A percentile compares a stretch with the other conserved stretches of the same genome.
phyloP scores from a whole-genome alignment of 345 rosid genomes.

The Laguncularia racemosa region DNA sequence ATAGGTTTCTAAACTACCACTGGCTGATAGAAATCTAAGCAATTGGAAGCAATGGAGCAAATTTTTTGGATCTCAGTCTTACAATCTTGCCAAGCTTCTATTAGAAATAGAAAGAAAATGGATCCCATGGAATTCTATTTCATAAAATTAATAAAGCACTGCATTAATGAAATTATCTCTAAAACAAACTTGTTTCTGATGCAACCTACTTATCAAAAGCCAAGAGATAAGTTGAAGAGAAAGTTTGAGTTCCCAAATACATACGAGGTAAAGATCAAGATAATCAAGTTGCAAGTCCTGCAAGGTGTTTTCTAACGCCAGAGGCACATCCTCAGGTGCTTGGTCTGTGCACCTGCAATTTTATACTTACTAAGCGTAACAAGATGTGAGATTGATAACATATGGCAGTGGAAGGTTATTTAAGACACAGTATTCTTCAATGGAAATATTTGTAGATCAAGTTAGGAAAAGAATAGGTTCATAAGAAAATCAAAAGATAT shows the following conservation, averaged over 20 bases:
- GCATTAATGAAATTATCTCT: no score
- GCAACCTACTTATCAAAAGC: not conserved
- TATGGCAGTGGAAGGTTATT: not conserved
- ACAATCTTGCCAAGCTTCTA: no score
- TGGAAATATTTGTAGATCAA: not conserved
- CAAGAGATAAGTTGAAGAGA: not conserved
- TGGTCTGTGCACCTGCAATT: constrained; percentile 43
- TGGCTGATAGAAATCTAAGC: no score
- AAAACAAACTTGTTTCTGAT: no score
- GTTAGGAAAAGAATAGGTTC: not conserved
- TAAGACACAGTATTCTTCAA: no score
- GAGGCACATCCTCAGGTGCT: constrained; percentile 43
- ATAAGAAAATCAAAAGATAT: not conserved
- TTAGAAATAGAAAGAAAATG: no score
- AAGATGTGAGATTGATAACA: not conserved
- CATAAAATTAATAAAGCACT: not conserved
- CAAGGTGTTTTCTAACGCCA: constrained; percentile 31
- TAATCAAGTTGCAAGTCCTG: constrained; percentile 46
- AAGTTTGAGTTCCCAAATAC: not conserved
- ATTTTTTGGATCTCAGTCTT: no score
- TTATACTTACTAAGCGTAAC: constrained; percentile 1
- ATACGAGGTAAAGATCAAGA: constrained; percentile 44
- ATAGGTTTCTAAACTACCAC: not conserved
- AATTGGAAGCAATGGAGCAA: no score
- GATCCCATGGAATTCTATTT: no score